Conservation (phyloP, 2,329 filamentous ascomycete species). For the Xenoacremonium recifei region DNA sequence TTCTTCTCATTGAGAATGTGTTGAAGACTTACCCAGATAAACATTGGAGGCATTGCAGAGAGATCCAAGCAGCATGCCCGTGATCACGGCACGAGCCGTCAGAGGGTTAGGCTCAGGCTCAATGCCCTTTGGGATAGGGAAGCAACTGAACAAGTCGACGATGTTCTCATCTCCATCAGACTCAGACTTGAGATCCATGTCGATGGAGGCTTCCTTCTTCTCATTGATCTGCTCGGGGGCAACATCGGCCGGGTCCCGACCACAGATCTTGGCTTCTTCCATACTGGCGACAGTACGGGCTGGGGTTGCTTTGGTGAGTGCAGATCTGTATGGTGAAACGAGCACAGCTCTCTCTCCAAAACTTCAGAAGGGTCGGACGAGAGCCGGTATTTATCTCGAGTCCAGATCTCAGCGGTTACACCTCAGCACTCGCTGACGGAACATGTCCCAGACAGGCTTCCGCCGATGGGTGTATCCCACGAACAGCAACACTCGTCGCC, state of each 20-base stretch:
- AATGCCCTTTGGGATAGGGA: conserved; percentile 40
- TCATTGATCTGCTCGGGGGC: conserved; percentile 8
- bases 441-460: not conserved
- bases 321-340: not conserved
- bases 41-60: conserved; percentile 63
- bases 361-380: not conserved
- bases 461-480: not conserved
- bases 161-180: conserved; percentile 27
- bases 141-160: conserved; percentile 38
- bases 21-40: conserved; percentile 48
- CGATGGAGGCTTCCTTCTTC: conserved; percentile 23
- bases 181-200: conserved; percentile 27
- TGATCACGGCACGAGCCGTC: conserved; percentile 53
- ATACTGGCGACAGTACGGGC: conserved; percentile 8
- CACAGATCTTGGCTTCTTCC: conserved; percentile 16
- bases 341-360: conserved; percentile 2
- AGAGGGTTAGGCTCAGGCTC: conserved; percentile 47
- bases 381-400: conserved; percentile 15
- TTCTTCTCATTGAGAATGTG: not conserved
- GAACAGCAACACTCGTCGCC: not conserved
- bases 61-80: conserved; percentile 55
- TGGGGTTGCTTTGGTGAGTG: not conserved
- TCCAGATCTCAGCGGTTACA: not conserved
- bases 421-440: conserved; percentile 4
- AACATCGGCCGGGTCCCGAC: conserved; percentile 13